These are phyloP conservation scores for Withania somnifera DNA, from an alignment of 305 asterid species.

Conservation along the genomic window DNA sequence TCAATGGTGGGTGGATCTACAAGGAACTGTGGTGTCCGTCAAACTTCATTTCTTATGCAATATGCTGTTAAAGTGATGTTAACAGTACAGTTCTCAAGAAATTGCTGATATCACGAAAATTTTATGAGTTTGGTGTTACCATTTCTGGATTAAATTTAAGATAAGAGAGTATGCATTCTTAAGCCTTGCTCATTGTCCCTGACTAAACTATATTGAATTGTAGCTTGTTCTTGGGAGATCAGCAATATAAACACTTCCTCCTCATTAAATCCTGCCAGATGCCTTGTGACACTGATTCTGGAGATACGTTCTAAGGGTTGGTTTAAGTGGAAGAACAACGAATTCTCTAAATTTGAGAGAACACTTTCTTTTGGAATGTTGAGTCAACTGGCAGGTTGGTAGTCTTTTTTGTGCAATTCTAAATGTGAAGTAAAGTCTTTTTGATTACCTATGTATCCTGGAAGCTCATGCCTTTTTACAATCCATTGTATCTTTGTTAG, in stretches of 20 bases:
- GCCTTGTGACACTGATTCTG: slow-evolving; percentile 78
- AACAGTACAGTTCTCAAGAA: not conserved
- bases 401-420: no score
- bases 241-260: slow-evolving; percentile 50
- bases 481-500: not conserved
- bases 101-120: not conserved
- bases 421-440: no score
- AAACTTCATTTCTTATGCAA: not conserved
- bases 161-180: not conserved
- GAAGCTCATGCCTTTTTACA: not conserved
- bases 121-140: not conserved
- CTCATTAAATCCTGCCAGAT: slow-evolving; percentile 34
- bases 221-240: slow-evolving; percentile 98
- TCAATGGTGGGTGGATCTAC: not conserved
- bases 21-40: not conserved
- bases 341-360: slow-evolving; percentile 64
- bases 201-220: slow-evolving; percentile 18
- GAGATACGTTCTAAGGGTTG: slow-evolving; percentile 78
- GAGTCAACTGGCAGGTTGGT: slow-evolving; percentile 95
- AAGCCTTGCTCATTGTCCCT: slow-evolving; percentile 5
- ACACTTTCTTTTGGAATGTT: slow-evolving; percentile 81
- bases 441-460: slow-evolving; percentile 6
- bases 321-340: slow-evolving; percentile 77
- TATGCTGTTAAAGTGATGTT: not conserved
- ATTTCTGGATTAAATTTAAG: not conserved